These are phyloP conservation scores for Aspergillus puulaauensis DNA, from an alignment of 2,329 filamentous ascomycete genomes.

Conservation along the genomic window DNA sequence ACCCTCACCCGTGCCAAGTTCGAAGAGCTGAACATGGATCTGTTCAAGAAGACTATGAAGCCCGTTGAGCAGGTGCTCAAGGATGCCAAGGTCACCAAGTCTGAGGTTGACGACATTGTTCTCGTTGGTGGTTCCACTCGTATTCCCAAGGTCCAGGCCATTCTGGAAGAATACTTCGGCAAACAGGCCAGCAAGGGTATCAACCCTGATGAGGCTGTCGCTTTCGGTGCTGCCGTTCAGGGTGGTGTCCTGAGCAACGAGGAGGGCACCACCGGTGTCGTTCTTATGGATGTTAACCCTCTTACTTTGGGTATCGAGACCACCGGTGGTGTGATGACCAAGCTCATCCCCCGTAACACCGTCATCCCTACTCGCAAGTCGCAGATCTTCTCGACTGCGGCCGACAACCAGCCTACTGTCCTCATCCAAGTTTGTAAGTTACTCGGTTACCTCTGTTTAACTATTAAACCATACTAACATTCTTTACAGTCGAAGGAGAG, in stretches of 20 bases:
- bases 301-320: conserved; percentile 96
- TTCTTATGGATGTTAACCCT: conserved; percentile 97
- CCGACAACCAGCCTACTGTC: conserved; percentile 94
- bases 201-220: conserved; percentile 98
- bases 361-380: conserved; percentile 94
- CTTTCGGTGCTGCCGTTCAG: conserved; percentile 95
- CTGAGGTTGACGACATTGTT: conserved; percentile 92
- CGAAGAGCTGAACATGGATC: conserved; percentile 97
- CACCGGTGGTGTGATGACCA: conserved; percentile 96
- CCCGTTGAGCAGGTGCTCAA: conserved; percentile 98
- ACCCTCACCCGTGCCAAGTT: conserved; percentile 98
- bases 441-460: conserved; percentile 4
- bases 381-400: conserved; percentile 95
- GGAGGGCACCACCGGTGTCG: conserved; percentile 73
- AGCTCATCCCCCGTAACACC: conserved; percentile 92
- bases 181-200: conserved; percentile 99
- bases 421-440: conserved; percentile 79
- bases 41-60: conserved; percentile 99
- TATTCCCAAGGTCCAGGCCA: conserved; percentile 94
- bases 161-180: conserved; percentile 96
- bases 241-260: conserved; percentile 92
- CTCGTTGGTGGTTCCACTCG: conserved; percentile 97
- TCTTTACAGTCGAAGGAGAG: conserved; percentile 69
- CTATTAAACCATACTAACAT: conserved; percentile 18
- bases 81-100: conserved; percentile 97